Base-by-base conservation (phyloP, 495 filamentous ascomycete species). In the Talaromyces borbonicus region DNA sequence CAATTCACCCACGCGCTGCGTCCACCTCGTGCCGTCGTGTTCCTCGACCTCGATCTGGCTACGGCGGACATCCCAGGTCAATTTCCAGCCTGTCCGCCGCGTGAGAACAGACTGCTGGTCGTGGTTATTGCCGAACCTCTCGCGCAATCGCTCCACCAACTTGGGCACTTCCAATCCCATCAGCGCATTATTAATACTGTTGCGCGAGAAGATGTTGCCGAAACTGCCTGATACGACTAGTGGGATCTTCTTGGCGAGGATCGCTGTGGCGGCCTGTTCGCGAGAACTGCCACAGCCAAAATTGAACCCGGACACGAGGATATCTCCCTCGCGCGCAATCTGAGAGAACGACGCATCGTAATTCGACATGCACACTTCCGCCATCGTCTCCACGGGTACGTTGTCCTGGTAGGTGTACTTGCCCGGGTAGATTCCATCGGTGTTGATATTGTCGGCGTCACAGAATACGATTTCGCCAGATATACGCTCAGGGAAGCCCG, bases 391-490 rank as follows among this genome's bases (percentile, higher is more conserved):
- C 0, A 56, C 62, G 0, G 86, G 67, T 8, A 96, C 72, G 58
- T 84, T 76, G 59, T 96, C 90, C 56, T 90, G 87, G 65, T 95
- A 96, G 1, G 87, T 94, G 56, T 84, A 86, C 55, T 89, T 87
- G 0, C 85, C 87, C 3, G 90, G 86, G 61, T 98, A 95, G 61
- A 97, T 95, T 26, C 73, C 73, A 41, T 72, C 68, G 14, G 69
- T 72, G 52, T 72, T 67, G 49, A 74, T 66, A 24, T 74, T 74
- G 48, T 74, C 72, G 8, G 59, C 52, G 44, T 62, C 59, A 41
- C 67, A 71, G 55, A 77, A 75, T 11, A 77, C 57, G 31, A 77
- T 73, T 50, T 77, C 73, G 15, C 73, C 73, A 11, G 59, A 62
- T 20, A 77, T 63, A 1, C 61, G 55, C 48, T 73, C 69, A 9